Percentiles rank a stretch among this genome's conserved stretches.
Evolutionary conservation across 1,139 yeast species (phyloP).

Genomic region (Yamadazyma dushanensis): DNA sequence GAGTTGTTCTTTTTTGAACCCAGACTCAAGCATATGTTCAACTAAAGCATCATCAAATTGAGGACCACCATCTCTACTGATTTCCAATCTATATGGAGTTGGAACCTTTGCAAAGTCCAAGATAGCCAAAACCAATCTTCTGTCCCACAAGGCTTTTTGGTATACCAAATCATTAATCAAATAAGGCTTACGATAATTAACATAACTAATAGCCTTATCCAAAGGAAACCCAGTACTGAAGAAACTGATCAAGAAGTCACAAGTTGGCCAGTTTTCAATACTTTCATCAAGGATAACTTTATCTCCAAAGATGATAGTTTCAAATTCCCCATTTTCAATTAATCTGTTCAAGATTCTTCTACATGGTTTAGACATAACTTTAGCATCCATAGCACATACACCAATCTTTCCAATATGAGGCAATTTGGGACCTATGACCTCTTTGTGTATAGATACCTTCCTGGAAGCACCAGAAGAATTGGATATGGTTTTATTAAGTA

Average conservation of each 20-base stretch:
- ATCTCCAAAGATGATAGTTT: conserved; percentile 95
- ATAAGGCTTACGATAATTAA: conserved; percentile 85
- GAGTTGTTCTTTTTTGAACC: conserved; percentile 47
- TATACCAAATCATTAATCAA: conserved; percentile 84
- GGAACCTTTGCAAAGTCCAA: conserved; percentile 82
- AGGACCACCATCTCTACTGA: conserved; percentile 97
- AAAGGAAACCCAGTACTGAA: conserved; percentile 96
- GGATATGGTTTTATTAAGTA: conserved; percentile 37
- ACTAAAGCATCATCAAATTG: conserved; percentile 64
- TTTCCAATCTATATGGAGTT: conserved; percentile 84
- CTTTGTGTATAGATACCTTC: conserved; percentile 47
- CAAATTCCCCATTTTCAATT: conserved; percentile 93
- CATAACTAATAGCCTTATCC: conserved; percentile 92
- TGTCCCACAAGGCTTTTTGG: conserved; percentile 95
- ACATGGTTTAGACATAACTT: conserved; percentile 94
- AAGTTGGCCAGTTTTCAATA: conserved; percentile 97
- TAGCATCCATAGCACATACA: conserved; percentile 98
- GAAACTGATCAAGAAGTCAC: conserved; percentile 90
- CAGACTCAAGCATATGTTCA: conserved; percentile 38
- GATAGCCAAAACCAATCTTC: conserved; percentile 83
- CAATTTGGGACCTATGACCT: conserved; percentile 47
- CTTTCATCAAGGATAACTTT: conserved; percentile 92
- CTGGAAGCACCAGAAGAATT: conserved; percentile 42
- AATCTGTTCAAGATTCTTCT: conserved; percentile 84
- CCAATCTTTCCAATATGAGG: conserved; percentile 93